These are phyloP conservation scores for Cyclostephanos invisitatus DNA, from an alignment of 108 stramenopile species.

Conservation along the genomic window DNA sequence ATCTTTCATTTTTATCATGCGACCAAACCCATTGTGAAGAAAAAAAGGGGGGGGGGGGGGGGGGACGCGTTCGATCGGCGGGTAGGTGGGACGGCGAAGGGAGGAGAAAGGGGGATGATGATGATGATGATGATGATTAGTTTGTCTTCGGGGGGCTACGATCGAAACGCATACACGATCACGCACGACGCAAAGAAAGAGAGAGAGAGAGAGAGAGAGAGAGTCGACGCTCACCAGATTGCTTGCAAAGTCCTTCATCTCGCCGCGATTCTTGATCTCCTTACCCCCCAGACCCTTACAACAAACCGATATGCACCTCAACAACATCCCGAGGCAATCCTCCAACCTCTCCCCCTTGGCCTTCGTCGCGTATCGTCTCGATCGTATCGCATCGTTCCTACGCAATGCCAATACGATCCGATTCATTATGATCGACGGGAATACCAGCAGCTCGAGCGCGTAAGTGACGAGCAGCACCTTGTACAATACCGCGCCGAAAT, in stretches of 20 bases:
- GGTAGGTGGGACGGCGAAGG: neutral
- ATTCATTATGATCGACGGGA: constrained; percentile 32
- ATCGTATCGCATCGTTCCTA: neutral
- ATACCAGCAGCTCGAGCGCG: constrained; percentile 35
- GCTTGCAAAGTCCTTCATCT: constrained; percentile 45
- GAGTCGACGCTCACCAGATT: constrained; percentile 24
- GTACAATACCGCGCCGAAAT: neutral
- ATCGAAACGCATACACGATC: too few species aligned
- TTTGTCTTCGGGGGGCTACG: neutral
- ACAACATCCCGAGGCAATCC: constrained; percentile 20
- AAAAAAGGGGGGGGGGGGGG: neutral
- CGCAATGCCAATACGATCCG: constrained; percentile 17
- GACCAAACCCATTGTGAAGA: neutral
- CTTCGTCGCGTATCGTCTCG: constrained; percentile 19
- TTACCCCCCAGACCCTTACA: constrained; percentile 24
- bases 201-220: neutral
- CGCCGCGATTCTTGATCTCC: constrained; percentile 46
- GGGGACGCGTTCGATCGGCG: too few species aligned
- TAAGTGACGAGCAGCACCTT: constrained; percentile 32
- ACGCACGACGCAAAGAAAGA: too few species aligned
- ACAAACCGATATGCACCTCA: constrained; percentile 28
- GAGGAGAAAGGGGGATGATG: neutral
- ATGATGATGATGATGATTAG: too few species aligned
- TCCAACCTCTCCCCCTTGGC: constrained; percentile 34
- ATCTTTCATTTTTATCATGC: too few species aligned